phyloP scores from a whole-genome alignment of 768 basidiomycete genomes.

The Mycena maculata region DNA sequence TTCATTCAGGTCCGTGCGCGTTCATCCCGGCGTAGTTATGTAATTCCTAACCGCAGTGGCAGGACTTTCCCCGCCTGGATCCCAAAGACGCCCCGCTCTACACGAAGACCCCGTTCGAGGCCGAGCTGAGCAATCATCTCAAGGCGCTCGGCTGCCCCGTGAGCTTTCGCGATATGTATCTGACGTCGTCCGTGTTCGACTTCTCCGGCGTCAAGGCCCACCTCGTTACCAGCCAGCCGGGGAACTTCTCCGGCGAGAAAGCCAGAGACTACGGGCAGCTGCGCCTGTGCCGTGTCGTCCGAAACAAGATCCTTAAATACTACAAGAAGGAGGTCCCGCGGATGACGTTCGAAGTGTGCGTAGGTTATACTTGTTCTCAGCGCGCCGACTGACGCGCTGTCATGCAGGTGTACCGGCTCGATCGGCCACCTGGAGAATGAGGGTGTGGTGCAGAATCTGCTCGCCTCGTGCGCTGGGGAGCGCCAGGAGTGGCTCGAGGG shows the following conservation, averaged over 20 bases:
- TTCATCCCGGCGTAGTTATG: background rate
- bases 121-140: background rate
- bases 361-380: background rate
- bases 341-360: constrained; percentile 15
- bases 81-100: background rate
- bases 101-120: background rate
- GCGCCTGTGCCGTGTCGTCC: background rate
- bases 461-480: constrained; percentile 17
- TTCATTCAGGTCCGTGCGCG: constrained; percentile 2
- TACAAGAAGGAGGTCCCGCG: background rate
- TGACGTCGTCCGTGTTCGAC: background rate
- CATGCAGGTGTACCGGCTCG: constrained; percentile 7
- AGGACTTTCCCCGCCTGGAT: background rate
- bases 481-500: constrained; percentile 2
- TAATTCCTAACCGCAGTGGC: too few species aligned
- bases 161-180: background rate
- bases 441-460: constrained; percentile 5
- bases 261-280: constrained; percentile 9
- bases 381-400: background rate
- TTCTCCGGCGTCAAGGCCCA: constrained; percentile 16
- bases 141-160: constrained; percentile 2
- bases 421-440: constrained; percentile 3
- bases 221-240: constrained; percentile 18
- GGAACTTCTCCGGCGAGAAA: background rate
- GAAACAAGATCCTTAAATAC: constrained; percentile 2